Evolutionary conservation across 345 rosid species (phyloP), one percentile per base, ranked within the genome.

Genomic region (Euphorbia pulcherrima): DNA sequence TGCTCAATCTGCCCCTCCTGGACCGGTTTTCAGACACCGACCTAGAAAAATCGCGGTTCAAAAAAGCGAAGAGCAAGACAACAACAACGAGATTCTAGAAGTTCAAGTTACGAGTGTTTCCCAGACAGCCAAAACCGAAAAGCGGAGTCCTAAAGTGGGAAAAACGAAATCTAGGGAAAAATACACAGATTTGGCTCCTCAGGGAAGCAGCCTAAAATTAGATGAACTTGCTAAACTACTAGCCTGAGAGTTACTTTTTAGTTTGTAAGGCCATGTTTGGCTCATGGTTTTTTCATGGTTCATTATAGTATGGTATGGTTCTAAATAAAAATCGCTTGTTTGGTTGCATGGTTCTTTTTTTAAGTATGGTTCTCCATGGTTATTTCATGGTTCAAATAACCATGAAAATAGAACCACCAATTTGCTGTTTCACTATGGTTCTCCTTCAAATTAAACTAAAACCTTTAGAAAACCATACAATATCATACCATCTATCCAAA

Each of bases 161-260:
- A 74, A 72, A 75, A 30, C 29, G 30, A 50, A 66, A 55, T 65
- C 68, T 24, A 76, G 60, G 41, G 85, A 79, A 72, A 72, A 14
- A 47, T 72, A 37, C 64, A 67, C 69, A 63, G 80, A 74, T 67
- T 77, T 66, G 20, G 65, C 60, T 20, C 81, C 92, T 0, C 76
- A 71, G 26, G 99, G 97, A 75, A 87, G 86, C 76, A 87, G 86
- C 76, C 73, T 88, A 54, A 66, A 80, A 64, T 72, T 92, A 14
- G 98, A 92, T 77, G 98, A 92, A 80, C 93, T 90, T 62, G 98
- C 97, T 62, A 87, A 90, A 80, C 71, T 90, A 53, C 80, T 90
- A 72, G 75, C 95, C 2, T 92, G 68, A 75, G 62, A 21, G 24
- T 48, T 6, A 3, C 4, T 5, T 2, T 7, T n/a, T n/a, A n/a